Base-by-base conservation (phyloP, 2,329 filamentous ascomycete genomes). In the Cryphonectria nitschkei region DNA sequence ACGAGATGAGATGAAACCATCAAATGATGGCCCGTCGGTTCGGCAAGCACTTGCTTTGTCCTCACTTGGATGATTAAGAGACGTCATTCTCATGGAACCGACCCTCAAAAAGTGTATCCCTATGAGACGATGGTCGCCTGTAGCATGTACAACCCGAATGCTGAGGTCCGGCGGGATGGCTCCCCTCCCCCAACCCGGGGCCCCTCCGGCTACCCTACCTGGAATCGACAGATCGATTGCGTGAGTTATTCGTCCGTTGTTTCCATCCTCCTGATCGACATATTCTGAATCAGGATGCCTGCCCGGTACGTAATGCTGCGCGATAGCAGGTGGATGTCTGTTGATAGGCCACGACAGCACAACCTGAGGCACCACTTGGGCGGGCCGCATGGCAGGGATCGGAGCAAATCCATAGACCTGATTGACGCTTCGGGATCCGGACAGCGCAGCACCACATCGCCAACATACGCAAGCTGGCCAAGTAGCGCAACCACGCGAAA, bases 401-500 rank as follows among this genome's bases (percentile, higher is more conserved):
- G 69, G 62, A 58, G 68, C 32, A 52, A 71, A 66, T 63, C 71
- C 56, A 71, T 68, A 71, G 66, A 69, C 62, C 63, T 70, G 71
- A 70, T 69, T 68, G 58, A 61, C 41, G 50, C 50, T 66, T 66
- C 64, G 60, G 58, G 19, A 9, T 61, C 70, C 66, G 63, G 66
- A 54, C 56, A 26, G 62, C 64, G 71, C 68, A 67, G 62, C 54
- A 68, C 41, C 62, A 54, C 62, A 69, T 39, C 32, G 56, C 63
- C 46, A 52, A 46, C 67, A 74, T 72, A 73, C 71, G 72, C 72
- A 74, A 68, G 61, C 11, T 39, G 46, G 46, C 58, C 29, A 74
- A 61, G 68, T 67, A 69, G 67, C 29, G 64, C 46, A 22, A 72
- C 70, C 39, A 14, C 22, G 39, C 19, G n/a, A 63, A 39, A 46